These are phyloP conservation scores for Grosmannia huntii DNA, from an alignment of 2,329 filamentous ascomycete species.

Conservation along the genomic window DNA sequence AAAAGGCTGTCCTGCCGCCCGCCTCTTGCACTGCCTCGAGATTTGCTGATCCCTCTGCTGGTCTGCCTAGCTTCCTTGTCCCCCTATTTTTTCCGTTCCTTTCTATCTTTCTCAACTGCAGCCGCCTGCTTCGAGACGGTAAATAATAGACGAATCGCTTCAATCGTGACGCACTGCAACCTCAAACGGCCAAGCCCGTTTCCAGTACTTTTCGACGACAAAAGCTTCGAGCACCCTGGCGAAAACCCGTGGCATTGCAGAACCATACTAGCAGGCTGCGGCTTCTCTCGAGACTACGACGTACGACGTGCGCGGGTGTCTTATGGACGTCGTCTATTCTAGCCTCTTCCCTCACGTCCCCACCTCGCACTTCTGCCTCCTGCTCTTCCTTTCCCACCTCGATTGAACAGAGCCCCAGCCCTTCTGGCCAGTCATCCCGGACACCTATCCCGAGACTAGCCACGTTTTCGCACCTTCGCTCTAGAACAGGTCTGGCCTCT, in stretches of 20 bases:
- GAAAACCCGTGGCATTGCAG: not conserved
- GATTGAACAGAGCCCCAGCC: not conserved
- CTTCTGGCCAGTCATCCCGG: not conserved
- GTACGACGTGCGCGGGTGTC: not conserved
- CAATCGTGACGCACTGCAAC: too few species aligned
- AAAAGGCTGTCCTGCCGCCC: not conserved
- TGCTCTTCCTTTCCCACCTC: not conserved
- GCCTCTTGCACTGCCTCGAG: not conserved
- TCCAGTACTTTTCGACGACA: not conserved
- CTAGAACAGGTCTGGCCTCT: not conserved
- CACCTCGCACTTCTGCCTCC: not conserved
- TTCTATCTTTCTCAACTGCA: not conserved
- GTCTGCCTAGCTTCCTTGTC: not conserved
- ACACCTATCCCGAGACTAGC: not conserved
- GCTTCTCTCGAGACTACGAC: not conserved
- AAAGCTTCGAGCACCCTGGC: not conserved
- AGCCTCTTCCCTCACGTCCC: not conserved
- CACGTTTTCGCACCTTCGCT: not conserved
- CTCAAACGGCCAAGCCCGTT: not conserved
- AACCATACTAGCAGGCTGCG: not conserved
- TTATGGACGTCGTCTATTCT: not conserved
- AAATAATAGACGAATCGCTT: not conserved
- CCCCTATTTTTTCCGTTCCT: not conserved
- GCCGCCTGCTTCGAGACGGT: not conserved
- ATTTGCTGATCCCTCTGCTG: not conserved